phyloP scores from a whole-genome alignment of 2,329 filamentous ascomycete species.

The Hypoxylon sp. region DNA sequence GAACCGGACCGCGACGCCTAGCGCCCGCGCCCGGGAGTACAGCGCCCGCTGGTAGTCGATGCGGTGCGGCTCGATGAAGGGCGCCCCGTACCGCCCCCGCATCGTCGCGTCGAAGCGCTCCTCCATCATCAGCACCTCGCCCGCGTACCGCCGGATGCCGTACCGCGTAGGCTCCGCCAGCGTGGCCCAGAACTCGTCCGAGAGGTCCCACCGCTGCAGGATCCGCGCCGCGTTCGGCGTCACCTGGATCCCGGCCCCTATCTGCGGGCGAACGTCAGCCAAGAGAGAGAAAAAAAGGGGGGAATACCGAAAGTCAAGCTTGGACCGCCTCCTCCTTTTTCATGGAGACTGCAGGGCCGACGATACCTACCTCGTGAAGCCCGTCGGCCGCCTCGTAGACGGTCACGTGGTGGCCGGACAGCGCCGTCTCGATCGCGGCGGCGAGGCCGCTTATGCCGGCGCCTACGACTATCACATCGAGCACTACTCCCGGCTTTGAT shows the following conservation, averaged over 20 bases:
- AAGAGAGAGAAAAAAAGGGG: too few relatives aligned
- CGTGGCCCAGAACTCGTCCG: conserved; percentile 51
- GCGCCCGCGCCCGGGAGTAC: conserved; percentile 56
- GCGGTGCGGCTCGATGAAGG: conserved; percentile 68
- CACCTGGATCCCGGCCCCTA: conserved; percentile 62
- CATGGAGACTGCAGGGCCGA: too few relatives aligned
- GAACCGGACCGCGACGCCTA: conserved; percentile 61
- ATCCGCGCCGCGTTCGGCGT: conserved; percentile 60
- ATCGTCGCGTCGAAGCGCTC: conserved; percentile 61
- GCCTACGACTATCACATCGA: conserved; percentile 53
- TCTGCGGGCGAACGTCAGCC: conserved; percentile 43
- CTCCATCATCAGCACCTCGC: conserved; percentile 58
- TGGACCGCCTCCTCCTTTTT: too few relatives aligned
- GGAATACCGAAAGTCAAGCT: too few relatives aligned
- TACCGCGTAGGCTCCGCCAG: conserved; percentile 56
- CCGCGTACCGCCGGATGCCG: conserved; percentile 61
- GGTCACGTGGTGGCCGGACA: conserved; percentile 51
- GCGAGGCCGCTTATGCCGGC: conserved; percentile 54
- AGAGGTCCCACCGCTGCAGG: conserved; percentile 59
- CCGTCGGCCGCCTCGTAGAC: conserved; percentile 53
- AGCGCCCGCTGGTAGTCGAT: conserved; percentile 67
- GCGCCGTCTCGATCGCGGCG: conserved; percentile 48
- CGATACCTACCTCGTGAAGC: conserved; percentile 52
- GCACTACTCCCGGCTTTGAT: conserved; percentile 4
- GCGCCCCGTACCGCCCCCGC: conserved; percentile 61